phyloP scores from a whole-genome alignment of 805 yeast species.

The Candida tibetensis region DNA sequence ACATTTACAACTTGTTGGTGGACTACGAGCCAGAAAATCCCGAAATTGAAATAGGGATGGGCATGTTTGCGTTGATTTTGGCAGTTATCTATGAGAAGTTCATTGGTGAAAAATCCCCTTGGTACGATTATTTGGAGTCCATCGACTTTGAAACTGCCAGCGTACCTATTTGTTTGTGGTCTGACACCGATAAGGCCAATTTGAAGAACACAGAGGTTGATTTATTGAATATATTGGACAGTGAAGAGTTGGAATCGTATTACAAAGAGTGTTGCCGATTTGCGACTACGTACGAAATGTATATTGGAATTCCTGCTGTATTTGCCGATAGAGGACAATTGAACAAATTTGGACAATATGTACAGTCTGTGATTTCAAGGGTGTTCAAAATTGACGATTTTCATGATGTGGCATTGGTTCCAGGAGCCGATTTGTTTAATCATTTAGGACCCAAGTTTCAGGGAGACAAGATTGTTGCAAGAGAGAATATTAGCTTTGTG shows the following conservation, averaged over 20 bases:
- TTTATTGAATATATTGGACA: constrained; percentile 56
- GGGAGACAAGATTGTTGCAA: constrained; percentile 12
- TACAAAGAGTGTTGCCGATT: constrained; percentile 41
- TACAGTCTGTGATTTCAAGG: constrained; percentile 66
- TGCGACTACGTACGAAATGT: constrained; percentile 28
- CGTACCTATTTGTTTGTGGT: constrained; percentile 69
- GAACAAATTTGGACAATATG: constrained; percentile 51
- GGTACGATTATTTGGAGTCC: constrained; percentile 64
- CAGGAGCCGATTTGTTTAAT: constrained; percentile 88
- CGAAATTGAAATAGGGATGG: constrained; percentile 40
- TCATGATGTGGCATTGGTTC: constrained; percentile 76
- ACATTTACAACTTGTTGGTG: constrained; percentile 60
- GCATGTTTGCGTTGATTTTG: constrained; percentile 64
- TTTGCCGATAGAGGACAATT: constrained; percentile 20
- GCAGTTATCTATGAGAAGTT: constrained; percentile 71
- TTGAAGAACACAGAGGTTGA: constrained; percentile 63
- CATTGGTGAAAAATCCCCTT: constrained; percentile 66
- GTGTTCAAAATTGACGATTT: constrained; percentile 78
- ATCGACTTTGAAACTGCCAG: constrained; percentile 40
- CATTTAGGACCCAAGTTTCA: constrained; percentile 46
- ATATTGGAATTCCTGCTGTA: constrained; percentile 37
- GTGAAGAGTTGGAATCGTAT: constrained; percentile 39
- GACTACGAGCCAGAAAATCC: constrained; percentile 41
- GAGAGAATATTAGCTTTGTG: constrained; percentile 67
- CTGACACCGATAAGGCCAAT: constrained; percentile 40